A percentile compares a stretch with the other conserved stretches of the same genome.
phyloP scores from a whole-genome alignment of 805 yeast genomes.

The Wickerhamomyces canadensis region DNA sequence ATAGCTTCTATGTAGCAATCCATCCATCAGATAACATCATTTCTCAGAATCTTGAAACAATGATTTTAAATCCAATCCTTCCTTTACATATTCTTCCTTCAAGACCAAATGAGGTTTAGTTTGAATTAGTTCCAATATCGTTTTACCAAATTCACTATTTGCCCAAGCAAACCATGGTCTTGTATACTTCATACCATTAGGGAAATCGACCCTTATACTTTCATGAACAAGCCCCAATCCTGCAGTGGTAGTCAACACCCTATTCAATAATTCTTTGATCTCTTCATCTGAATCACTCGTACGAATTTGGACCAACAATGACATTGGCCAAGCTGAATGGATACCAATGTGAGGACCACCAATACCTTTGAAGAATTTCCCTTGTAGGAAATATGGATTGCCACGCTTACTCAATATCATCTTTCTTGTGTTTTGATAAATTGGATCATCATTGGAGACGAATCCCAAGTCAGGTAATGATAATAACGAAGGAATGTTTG shows the following conservation, averaged over 20 bases:
- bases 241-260: conserved; percentile 57
- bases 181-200: conserved; percentile 46
- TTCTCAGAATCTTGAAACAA: too few species aligned
- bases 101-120: conserved; percentile 71
- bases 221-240: conserved; percentile 84
- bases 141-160: conserved; percentile 84
- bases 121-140: conserved; percentile 69
- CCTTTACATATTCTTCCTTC: conserved; percentile 29
- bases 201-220: conserved; percentile 59
- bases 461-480: conserved; percentile 80
- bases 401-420: conserved; percentile 67
- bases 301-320: conserved; percentile 66
- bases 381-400: conserved; percentile 72
- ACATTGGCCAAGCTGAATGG: conserved; percentile 87
- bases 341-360: conserved; percentile 92
- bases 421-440: conserved; percentile 73
- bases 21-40: too few species aligned
- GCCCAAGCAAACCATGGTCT: conserved; percentile 96
- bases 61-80: not conserved
- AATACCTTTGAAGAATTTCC: conserved; percentile 62
- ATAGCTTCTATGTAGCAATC: too few species aligned
- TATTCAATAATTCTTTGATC: conserved; percentile 42
- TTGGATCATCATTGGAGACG: conserved; percentile 39
- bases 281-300: conserved; percentile 71
- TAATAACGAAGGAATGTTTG: conserved; percentile 77